A percentile compares a stretch with the other conserved stretches of the same genome.
phyloP scores from a whole-genome alignment of 805 yeast species.

The Lachancea meyersii region DNA sequence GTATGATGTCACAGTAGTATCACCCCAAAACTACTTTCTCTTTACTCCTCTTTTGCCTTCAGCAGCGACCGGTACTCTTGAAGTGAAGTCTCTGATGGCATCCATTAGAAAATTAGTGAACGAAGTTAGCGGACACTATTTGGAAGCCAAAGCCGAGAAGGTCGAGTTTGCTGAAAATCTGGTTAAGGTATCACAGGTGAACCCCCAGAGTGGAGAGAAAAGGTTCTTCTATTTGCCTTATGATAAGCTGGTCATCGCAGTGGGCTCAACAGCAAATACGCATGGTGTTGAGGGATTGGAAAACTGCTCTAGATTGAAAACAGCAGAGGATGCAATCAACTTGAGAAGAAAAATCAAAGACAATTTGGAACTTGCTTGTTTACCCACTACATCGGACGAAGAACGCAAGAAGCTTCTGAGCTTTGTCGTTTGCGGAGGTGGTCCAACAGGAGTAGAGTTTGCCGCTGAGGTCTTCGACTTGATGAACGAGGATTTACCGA shows the following conservation, averaged over 20 bases:
- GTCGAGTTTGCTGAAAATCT: slow-evolving; percentile 50
- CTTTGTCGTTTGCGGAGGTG: slow-evolving; percentile 69
- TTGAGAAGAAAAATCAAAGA: slow-evolving; percentile 50
- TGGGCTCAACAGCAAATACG: slow-evolving; percentile 62
- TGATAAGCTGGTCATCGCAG: slow-evolving; percentile 62
- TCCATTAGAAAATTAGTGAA: slow-evolving; percentile 54
- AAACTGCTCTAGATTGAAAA: slow-evolving; percentile 54
- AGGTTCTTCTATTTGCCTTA: slow-evolving; percentile 58
- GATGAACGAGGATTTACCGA: slow-evolving; percentile 56
- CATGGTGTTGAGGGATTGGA: slow-evolving; percentile 69
- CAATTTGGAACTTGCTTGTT: slow-evolving; percentile 54
- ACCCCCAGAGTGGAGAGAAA: slow-evolving; percentile 37
- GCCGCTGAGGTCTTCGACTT: slow-evolving; percentile 67
- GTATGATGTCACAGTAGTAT: slow-evolving; percentile 59
- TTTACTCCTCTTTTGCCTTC: slow-evolving; percentile 66
- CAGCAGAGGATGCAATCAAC: slow-evolving; percentile 57
- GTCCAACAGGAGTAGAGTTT: slow-evolving; percentile 70
- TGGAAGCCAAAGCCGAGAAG: slow-evolving; percentile 57
- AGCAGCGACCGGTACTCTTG: slow-evolving; percentile 67
- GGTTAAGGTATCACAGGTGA: slow-evolving; percentile 47
- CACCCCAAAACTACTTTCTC: slow-evolving; percentile 63
- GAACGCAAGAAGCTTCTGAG: slow-evolving; percentile 56
- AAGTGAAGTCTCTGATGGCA: slow-evolving; percentile 57
- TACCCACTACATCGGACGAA: slow-evolving; percentile 58
- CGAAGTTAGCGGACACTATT: slow-evolving; percentile 50